A percentile compares a stretch with the other conserved stretches of the same genome.
phyloP scores from a whole-genome alignment of 768 basidiomycete species.

The Hebeloma cylindrosporum region DNA sequence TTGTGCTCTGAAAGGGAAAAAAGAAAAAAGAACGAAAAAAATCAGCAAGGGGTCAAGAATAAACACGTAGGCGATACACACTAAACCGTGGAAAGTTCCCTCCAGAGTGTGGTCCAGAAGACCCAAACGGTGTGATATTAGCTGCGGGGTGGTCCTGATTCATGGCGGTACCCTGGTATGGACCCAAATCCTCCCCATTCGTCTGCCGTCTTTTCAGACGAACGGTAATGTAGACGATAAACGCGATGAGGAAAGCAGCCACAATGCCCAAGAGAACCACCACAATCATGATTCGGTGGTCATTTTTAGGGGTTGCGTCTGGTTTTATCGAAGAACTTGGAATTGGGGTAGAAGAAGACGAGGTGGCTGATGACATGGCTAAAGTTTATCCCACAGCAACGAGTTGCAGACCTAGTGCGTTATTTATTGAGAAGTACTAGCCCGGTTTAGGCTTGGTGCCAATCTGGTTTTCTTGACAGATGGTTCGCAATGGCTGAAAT shows the following conservation, averaged over 20 bases:
- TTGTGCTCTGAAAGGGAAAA: constrained; percentile 38
- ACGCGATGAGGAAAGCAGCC: constrained; percentile 30
- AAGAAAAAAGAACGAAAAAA: background rate
- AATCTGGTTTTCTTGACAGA: background rate
- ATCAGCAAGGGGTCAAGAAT: constrained; percentile 1
- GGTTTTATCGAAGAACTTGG: background rate
- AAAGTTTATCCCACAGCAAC: background rate
- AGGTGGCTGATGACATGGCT: constrained; percentile 16
- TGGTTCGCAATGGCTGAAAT: constrained; percentile 2
- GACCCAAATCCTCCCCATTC: constrained; percentile 21
- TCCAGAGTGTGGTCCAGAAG: constrained; percentile 24
- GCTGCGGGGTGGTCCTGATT: constrained; percentile 37
- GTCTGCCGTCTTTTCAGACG: constrained; percentile 31
- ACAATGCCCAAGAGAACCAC: constrained; percentile 32
- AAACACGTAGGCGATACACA: constrained; percentile 22
- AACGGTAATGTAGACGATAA: constrained; percentile 32
- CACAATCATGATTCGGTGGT: constrained; percentile 29
- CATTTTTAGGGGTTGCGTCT: constrained; percentile 21
- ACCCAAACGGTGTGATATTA: constrained; percentile 43
- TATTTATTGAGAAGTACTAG: background rate
- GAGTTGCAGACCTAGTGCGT: background rate
- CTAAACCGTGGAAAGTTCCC: constrained; percentile 38
- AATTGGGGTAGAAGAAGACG: constrained; percentile 10
- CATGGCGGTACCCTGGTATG: constrained; percentile 31
- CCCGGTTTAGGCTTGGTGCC: background rate